Evolutionary conservation across 2,329 filamentous ascomycete genomes (phyloP), one percentile per base, ranked within the genome.

Genomic region (Colletotrichum chrysophilum): DNA sequence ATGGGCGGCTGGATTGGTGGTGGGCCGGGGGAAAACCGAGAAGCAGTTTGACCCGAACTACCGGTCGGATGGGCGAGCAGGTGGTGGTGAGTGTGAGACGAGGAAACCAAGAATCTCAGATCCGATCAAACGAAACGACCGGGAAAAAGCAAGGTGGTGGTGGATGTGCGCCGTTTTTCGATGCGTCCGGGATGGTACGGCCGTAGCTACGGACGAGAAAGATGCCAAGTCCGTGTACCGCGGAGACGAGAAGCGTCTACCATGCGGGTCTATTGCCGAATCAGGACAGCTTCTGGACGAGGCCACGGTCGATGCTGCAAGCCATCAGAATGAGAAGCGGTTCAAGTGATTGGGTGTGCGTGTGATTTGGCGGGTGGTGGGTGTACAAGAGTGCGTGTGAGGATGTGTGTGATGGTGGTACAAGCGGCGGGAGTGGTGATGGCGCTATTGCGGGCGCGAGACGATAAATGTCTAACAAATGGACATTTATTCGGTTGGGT

Each of bases 161-260:
- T n/a, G 24, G 24, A 16, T 18, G 43, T 38, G 48, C 48, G 52
- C 72, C 68, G 72, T 36, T 66, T 36, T 26, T 52, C 43, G 60
- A 34, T 30, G 52, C n/a, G 10, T 32, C 21, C 52, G 34, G 24
- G 26, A 71, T 62, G 61, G 18, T 75, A 72, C 73, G 73, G 73
- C 73, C 73, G 73, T 72, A 75, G 60, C 21, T 26, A n/a, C 38
- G 62, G 61, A 36, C 30, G 60, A 68, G 24, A 32, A 55, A n/a
- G 24, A 21, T 24, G 60, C 61, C 18, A 64, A 64, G 60, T 26
- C 30, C 28, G 48, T 30, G 34, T 26, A 14, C 36, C 58, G 61
- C n/a, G 36, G 52, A 70, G 71, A 61, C 43, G 36, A 30, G 62
- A 7, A 21, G 24, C 16, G 71, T 36, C 26, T 48, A 14, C 24